Conservation (phyloP, 2,329 filamentous ascomycete genomes). For the Ilyonectria robusta region DNA sequence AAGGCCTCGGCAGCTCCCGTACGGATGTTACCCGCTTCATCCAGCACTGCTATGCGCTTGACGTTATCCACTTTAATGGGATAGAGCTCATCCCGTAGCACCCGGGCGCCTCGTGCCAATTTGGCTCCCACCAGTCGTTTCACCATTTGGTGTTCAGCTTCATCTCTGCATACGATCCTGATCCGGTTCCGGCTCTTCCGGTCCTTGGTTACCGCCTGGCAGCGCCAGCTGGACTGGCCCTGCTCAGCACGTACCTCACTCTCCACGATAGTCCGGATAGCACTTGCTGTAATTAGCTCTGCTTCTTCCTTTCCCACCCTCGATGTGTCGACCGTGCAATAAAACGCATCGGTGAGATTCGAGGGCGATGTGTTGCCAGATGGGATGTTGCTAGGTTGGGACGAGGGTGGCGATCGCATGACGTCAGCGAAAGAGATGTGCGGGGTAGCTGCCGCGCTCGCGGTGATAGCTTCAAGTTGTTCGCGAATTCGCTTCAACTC, state of each 20-base stretch:
- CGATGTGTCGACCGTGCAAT: conserved; percentile 10
- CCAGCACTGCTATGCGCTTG: too few species aligned
- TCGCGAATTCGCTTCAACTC: conserved; percentile 6
- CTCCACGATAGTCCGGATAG: conserved; percentile 7
- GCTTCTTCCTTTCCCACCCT: conserved; percentile 5
- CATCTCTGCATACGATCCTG: conserved; percentile 36
- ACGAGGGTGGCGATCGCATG: background rate
- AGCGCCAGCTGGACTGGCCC: conserved; percentile 20
- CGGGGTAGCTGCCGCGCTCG: conserved; percentile 1
- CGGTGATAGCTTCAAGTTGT: conserved; percentile 14
- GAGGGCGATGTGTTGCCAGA: background rate
- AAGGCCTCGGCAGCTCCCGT: too few species aligned
- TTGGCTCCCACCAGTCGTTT: conserved; percentile 24
- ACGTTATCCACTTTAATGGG: too few species aligned
- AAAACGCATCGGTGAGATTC: conserved; percentile 9
- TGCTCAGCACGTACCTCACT: conserved; percentile 10
- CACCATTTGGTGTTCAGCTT: conserved; percentile 20
- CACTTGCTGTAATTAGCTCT: background rate
- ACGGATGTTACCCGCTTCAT: conserved; percentile 22
- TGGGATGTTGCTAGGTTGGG: background rate
- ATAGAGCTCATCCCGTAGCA: conserved; percentile 1
- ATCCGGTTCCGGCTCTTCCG: conserved; percentile 14
- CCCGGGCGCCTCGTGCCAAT: conserved; percentile 7
- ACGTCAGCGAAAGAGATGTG: conserved; percentile 11
- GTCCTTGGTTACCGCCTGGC: conserved; percentile 23